A percentile compares a stretch with the other conserved stretches of the same genome.
Evolutionary conservation across 345 rosid species (phyloP).

Genomic region (Theobroma cacao): DNA sequence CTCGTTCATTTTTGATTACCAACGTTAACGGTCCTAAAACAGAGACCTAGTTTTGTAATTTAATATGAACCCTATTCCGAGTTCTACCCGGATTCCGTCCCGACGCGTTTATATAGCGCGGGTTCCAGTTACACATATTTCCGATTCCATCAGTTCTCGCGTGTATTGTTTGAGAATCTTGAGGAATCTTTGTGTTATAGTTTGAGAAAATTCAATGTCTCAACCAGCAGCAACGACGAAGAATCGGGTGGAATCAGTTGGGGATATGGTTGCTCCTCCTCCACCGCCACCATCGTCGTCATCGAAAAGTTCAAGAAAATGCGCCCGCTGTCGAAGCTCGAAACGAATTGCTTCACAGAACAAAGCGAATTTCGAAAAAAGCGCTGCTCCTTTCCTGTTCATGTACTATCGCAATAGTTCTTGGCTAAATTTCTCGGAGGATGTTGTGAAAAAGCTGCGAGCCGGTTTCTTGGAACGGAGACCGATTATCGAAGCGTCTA

Average conservation of each 20-base stretch:
- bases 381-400: constrained; percentile 30
- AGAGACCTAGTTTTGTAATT: background rate
- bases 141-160: background rate
- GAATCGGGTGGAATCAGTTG: constrained; percentile 18
- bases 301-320: background rate
- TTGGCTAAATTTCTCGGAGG: constrained; percentile 36
- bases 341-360: background rate
- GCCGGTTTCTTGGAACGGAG: constrained; percentile 27
- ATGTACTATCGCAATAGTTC: constrained; percentile 33
- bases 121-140: too few species aligned
- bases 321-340: background rate
- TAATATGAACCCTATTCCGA: background rate
- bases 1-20: background rate
- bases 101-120: too few species aligned
- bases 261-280: background rate
- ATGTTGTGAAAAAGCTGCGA: constrained; percentile 21
- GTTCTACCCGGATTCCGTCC: background rate
- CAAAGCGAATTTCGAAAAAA: constrained; percentile 27
- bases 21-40: background rate
- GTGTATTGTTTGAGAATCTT: background rate
- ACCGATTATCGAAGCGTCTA: constrained; percentile 23
- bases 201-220: background rate
- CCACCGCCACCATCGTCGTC: background rate
- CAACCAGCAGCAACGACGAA: background rate
- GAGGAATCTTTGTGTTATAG: background rate